Conservation (phyloP, 192 early-diverging fungal genomes). For the Coemansia sp. region DNA sequence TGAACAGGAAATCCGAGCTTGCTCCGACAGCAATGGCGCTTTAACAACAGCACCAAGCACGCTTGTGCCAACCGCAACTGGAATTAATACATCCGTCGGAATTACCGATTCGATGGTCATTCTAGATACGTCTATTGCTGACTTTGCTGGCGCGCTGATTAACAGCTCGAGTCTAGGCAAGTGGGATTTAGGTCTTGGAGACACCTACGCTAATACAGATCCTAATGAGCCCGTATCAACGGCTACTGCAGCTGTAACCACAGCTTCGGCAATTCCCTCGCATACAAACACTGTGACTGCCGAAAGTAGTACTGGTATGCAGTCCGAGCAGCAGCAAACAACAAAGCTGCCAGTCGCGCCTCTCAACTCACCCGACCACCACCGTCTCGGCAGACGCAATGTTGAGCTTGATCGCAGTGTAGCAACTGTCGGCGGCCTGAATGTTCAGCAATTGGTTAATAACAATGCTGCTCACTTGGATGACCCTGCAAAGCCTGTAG, state of each 20-base stretch:
- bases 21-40: background rate
- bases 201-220: too few species aligned
- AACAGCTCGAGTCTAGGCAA: constrained; percentile 15
- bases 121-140: constrained; percentile 27
- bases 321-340: background rate
- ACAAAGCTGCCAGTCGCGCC: background rate
- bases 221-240: too few species aligned
- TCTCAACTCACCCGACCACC: constrained; percentile 37
- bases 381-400: constrained; percentile 18
- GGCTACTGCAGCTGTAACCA: background rate
- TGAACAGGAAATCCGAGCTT: background rate
- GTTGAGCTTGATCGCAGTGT: constrained; percentile 8
- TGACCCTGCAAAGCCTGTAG: constrained; percentile 3
- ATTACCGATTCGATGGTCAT: background rate
- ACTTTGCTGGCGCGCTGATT: constrained; percentile 32
- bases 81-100: background rate
- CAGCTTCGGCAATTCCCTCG: background rate
- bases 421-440: background rate
- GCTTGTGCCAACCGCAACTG: background rate
- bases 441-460: background rate
- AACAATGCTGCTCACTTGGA: background rate
- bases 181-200: constrained; percentile 1
- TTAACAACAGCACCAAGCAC: background rate
- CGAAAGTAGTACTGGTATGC: background rate
- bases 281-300: background rate